phyloP scores from a whole-genome alignment of 345 rosid species.

The Nasturtium officinale region DNA sequence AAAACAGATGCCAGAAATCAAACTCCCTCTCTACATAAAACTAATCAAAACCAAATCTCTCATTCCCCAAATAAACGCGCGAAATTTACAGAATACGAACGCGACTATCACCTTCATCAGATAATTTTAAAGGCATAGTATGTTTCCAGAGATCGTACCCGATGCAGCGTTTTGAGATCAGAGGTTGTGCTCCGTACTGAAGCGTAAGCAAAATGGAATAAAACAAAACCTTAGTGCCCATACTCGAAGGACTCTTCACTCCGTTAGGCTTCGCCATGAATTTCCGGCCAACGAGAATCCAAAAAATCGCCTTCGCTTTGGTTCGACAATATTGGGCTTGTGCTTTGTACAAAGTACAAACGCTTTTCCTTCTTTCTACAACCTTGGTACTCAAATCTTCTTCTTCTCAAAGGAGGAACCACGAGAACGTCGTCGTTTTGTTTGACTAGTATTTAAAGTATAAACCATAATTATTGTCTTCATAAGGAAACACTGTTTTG shows the following conservation, averaged over 20 bases:
- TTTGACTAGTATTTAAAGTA: not conserved
- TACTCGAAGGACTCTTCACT: conserved; percentile 40
- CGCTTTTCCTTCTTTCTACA: not conserved
- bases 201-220: conserved; percentile 75
- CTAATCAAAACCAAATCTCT: conserved; percentile 7
- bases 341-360: not conserved
- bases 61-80: not conserved
- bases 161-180: conserved; percentile 85
- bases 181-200: conserved; percentile 96
- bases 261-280: conserved; percentile 44
- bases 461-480: not conserved
- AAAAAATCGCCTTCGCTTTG: conserved; percentile 26
- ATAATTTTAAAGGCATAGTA: conserved; percentile 6
- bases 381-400: conserved; percentile 26
- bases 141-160: conserved; percentile 48
- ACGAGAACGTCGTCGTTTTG: conserved; percentile 18
- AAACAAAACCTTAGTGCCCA: conserved; percentile 57
- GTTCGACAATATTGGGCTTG: not conserved
- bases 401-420: not conserved
- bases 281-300: conserved; percentile 35
- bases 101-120: not conserved
- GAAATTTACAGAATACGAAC: not conserved
- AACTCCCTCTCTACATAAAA: not conserved
- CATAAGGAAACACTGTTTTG: not conserved
- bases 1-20: conserved; percentile 7